Evolutionary conservation across 2,329 filamentous ascomycete genomes (phyloP).

Genomic region (Mycocentrospora acerina): DNA sequence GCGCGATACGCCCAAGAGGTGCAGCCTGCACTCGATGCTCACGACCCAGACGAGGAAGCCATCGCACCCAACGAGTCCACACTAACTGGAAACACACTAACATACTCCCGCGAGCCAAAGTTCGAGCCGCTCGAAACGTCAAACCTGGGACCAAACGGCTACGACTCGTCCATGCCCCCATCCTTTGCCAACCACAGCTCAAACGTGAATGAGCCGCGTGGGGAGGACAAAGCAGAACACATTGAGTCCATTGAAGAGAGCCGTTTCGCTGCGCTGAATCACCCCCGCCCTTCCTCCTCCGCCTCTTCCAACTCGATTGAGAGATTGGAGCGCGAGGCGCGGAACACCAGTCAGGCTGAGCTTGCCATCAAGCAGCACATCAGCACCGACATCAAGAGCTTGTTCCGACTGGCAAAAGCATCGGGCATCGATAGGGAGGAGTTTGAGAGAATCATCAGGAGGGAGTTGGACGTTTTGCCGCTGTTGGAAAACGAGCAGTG

Average conservation of each 20-base stretch:
- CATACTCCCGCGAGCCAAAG: slow-evolving; percentile 43
- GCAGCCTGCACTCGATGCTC: slow-evolving; percentile 77
- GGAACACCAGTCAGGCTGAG: slow-evolving; percentile 64
- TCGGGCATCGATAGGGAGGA: slow-evolving; percentile 74
- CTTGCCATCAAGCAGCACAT: slow-evolving; percentile 78
- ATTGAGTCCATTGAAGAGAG: slow-evolving; percentile 24
- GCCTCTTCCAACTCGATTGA: slow-evolving; percentile 58
- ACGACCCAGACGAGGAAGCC: slow-evolving; percentile 73
- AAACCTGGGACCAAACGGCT: slow-evolving; percentile 31
- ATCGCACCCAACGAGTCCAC: slow-evolving; percentile 53
- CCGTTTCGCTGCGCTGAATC: slow-evolving; percentile 27
- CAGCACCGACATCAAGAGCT: slow-evolving; percentile 72
- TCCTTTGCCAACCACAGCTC: slow-evolving; percentile 11
- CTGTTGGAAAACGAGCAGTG: slow-evolving; percentile 63
- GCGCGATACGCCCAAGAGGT: slow-evolving; percentile 72
- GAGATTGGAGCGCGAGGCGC: slow-evolving; percentile 56
- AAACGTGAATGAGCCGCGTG: slow-evolving; percentile 2
- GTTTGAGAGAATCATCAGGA: slow-evolving; percentile 71
- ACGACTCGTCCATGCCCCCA: slow-evolving; percentile 36
- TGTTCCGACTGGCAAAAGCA: slow-evolving; percentile 69
- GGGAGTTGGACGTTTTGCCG: slow-evolving; percentile 69
- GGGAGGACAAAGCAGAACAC: slow-evolving; percentile 22
- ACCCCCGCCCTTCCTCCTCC: slow-evolving; percentile 40
- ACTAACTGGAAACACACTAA: slow-evolving; percentile 55
- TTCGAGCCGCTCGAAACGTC: slow-evolving; percentile 48